Evolutionary conservation across 2,329 filamentous ascomycete genomes (phyloP).

Genomic region (Colletotrichum aenigma): DNA sequence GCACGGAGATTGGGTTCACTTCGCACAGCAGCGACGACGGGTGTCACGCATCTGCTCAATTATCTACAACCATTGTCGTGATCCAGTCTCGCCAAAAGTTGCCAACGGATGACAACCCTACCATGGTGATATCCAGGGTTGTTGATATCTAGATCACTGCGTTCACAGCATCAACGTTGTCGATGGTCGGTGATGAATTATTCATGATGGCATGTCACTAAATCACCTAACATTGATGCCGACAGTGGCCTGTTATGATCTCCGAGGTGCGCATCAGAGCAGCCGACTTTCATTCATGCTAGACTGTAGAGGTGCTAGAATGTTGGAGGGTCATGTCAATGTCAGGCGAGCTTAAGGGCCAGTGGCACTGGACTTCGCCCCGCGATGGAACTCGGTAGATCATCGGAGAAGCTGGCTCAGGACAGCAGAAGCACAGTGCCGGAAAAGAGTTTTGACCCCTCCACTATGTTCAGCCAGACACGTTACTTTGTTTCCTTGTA

Average conservation of each 20-base stretch:
- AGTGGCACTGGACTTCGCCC: not conserved
- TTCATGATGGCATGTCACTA: not conserved
- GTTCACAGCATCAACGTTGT: not conserved
- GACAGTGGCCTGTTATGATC: not conserved
- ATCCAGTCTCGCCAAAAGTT: not conserved
- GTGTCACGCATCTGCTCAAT: not conserved
- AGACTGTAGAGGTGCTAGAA: not conserved
- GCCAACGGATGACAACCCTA: not conserved
- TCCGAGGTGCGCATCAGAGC: not conserved
- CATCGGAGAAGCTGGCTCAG: not conserved
- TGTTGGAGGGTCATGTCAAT: not conserved
- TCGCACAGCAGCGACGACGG: not conserved
- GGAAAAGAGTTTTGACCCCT: not conserved
- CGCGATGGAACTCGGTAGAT: slow-evolving; percentile 16
- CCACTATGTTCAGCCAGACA: not conserved
- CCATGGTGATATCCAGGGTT: not conserved
- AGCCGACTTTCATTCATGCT: not conserved
- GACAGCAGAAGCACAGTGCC: not conserved
- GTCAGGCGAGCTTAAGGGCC: not conserved
- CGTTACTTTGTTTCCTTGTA: not conserved
- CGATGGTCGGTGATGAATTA: not conserved
- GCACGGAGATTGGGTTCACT: not conserved
- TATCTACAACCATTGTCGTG: not conserved
- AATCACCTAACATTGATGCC: not conserved
- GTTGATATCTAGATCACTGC: not conserved